Evolutionary conservation across 805 yeast species (phyloP), one percentile per base, ranked within the genome.

Genomic region (Yamadazyma akitaensis): DNA sequence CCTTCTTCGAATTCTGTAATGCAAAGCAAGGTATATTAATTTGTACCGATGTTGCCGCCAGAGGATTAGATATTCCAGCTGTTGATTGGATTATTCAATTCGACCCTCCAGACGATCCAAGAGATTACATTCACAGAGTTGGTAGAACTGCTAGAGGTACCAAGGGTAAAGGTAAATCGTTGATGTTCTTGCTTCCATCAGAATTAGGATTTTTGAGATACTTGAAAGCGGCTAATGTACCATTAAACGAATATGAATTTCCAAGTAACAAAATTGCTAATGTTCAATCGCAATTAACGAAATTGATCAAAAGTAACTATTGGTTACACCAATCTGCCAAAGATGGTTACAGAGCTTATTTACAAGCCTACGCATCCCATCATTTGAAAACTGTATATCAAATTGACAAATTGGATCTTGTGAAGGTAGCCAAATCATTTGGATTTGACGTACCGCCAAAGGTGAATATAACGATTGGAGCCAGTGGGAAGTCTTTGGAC

Each of bases 61-160:
- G 99, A 77, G 99, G 99, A 19, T 80, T 94, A 55, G 99, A 94
- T 74, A 94, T 94, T 57, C 99, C 99, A 44, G 85, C 95, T 25
- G 99, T 94, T 46, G 99, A 95, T 73, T 94, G 99, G 99, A 94
- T 94, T 61, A 86, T 94, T 54, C 99, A 94, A 75, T 94, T 89
- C 62, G 99, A 94, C 67, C 99, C 99, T 46, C 99, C 99, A 65
- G 99, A 94, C 84, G 99, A 94, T 72, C 99, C 99, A 69, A 84
- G 98, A 72, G 98, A 94, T 70, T 94, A 94, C 67, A 94, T 94
- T 57, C 99, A 94, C 73, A 83, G 99, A 69, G 99, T 94, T 32
- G 99, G 99, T 55, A 85, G 99, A 76, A 94, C 99, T 24, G 99
- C 99, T 32, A 85, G 99, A 75, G 96, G 96, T 54, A 71, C 85